Base-by-base conservation (phyloP, 2,329 filamentous ascomycete genomes). In the Fusarium ramigenum region DNA sequence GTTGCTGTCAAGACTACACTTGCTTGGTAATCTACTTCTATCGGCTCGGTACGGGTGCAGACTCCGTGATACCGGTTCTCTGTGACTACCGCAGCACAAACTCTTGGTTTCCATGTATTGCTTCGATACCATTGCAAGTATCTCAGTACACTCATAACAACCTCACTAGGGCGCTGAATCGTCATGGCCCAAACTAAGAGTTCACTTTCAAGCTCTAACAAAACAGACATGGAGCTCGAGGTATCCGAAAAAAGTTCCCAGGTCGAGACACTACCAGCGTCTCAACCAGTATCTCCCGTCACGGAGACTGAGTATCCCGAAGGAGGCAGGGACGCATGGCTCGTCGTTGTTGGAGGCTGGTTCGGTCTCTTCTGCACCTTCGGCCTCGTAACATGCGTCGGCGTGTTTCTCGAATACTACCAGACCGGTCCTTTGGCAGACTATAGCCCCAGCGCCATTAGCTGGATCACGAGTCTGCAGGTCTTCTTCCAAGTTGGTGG, bases 331-430 rank as follows among this genome's bases (percentile, higher is more conserved):
- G 57, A 63, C 10, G 61, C 61, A 25, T 64, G 61, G 61, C 58
- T 64, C 1, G 61, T 63, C 3, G 58, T 64, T 0, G 2, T 44
- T 0, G 61, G 61, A 2, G 58, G 58, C 10, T 64, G 61, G 58
- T 64, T 52, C 1, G 61, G 61, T 1, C 43, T 64, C 30, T 64
- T 64, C 21, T 64, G 61, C 6, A 52, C 61, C 5, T 64, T 64
- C 2, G 37, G 61, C 5, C 44, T 64, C 0, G 37, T 64, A 7
- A 63, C 61, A 0, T 63, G 61, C 3, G 44, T 63, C 4, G 61
- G 61, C 0, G 61, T 63, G 0, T 64, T 63, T 9, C n/a, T 64
- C 4, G 44, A 64, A 3, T 12, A 63, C 7, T 64, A 64, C n/a
- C 44, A 63, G 4, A 10, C 9, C 0, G 21, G 21, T 0, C 37